Percentiles rank a stretch among this genome's conserved stretches.
Conservation (phyloP, 805 yeast species). For the Groenewaldozyma salmanticensis region DNA sequence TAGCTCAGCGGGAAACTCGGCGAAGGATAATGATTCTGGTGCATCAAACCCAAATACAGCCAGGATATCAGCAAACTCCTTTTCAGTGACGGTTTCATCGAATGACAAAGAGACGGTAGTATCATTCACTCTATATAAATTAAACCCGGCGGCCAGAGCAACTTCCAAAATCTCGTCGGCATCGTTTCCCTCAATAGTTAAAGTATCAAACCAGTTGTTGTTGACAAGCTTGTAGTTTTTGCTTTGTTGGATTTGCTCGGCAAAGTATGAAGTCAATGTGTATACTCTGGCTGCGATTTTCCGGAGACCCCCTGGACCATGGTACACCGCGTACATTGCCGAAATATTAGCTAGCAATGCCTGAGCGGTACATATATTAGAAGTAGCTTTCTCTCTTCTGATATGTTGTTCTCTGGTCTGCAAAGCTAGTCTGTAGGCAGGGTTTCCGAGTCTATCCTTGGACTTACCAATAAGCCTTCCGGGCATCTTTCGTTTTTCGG, state of each 20-base stretch:
- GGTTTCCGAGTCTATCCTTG: slow-evolving; percentile 81
- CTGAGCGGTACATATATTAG: slow-evolving; percentile 97
- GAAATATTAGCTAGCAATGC: slow-evolving; percentile 92
- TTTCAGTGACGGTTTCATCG: slow-evolving; percentile 74
- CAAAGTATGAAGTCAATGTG: slow-evolving; percentile 65
- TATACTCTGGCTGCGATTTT: slow-evolving; percentile 69
- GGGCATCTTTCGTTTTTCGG: slow-evolving; percentile 84
- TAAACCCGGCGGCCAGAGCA: slow-evolving; percentile 59
- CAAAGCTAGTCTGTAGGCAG: slow-evolving; percentile 84
- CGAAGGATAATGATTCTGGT: slow-evolving; percentile 22
- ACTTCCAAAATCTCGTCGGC: slow-evolving; percentile 46
- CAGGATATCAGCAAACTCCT: slow-evolving; percentile 50
- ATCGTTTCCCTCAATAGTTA: slow-evolving; percentile 47
- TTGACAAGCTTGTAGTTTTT: slow-evolving; percentile 45
- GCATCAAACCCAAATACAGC: slow-evolving; percentile 44
- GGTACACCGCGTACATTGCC: slow-evolving; percentile 92
- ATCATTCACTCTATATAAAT: slow-evolving; percentile 60
- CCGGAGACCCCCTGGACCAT: slow-evolving; percentile 80
- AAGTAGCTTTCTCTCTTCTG: slow-evolving; percentile 94
- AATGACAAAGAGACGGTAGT: slow-evolving; percentile 62
- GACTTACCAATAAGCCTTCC: slow-evolving; percentile 93
- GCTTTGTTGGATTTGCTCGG: slow-evolving; percentile 40
- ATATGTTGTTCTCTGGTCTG: slow-evolving; percentile 99
- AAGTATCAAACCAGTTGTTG: slow-evolving; percentile 74
- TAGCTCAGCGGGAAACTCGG: slow-evolving; percentile 33